Evolutionary conservation across 148 eudicot genomes (phyloP), one percentile per base, ranked within the genome.

Genomic region (Diospyros lotus): DNA sequence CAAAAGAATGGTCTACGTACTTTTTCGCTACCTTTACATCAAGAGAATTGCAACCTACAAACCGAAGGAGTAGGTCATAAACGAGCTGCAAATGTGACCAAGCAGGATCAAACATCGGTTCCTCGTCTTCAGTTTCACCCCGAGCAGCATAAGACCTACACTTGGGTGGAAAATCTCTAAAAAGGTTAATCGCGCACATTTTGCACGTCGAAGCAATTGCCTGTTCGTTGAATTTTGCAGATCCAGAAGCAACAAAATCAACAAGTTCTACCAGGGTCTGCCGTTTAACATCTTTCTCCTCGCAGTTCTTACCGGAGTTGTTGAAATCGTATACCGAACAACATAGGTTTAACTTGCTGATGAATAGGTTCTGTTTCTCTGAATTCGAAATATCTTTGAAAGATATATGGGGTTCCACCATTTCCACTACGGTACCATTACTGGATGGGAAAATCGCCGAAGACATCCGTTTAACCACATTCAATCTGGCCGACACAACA

Each of bases 11-110:
- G 56, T 84, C 83, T 15, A 86, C 42, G 52, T 84, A 77, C 45
- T 78, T 82, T 58, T 86, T 86, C 1, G 89, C 89, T 42, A 80
- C 68, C 61, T 84, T 86, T 28, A 82, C 77, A 75, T 86, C 89
- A 62, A 84, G 75, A 58, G 85, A 75, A 64, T 55, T 39, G 9
- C 62, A 77, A 68, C 77, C 78, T 73, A 86, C 70, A 52, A 82
- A 82, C 48, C 78, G 77, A 53, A 84, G 82, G 77, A 86, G 75
- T 62, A 86, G 59, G 53, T 86, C 89, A 55, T 86, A 86, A 42
- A 86, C 85, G 60, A 86, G 77, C 62, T 86, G 89, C 66, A 86
- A 74, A 80, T 86, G 89, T 4, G 80, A 60, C 89, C 89, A 86
- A 1, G 89, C 82, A 2, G 85, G 87, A 63, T 86, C 89, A 51